phyloP scores from a whole-genome alignment of 192 early-diverging fungal genomes.

The Diversispora eburnea region DNA sequence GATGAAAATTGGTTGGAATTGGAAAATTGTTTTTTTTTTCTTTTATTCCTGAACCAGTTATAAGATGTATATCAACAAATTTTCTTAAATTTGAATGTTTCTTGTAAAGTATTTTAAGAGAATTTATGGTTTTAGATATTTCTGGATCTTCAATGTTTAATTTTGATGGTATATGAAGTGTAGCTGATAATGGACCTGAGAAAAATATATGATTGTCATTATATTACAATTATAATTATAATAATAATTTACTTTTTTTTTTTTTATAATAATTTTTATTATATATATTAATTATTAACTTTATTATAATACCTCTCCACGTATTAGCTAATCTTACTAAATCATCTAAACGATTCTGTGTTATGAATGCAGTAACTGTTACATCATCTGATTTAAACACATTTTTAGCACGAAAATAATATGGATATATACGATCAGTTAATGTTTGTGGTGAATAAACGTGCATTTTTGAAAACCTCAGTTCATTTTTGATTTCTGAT shows the following conservation, averaged over 20 bases:
- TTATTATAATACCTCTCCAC: slow-evolving; percentile 44
- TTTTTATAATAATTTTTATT: too few relatives aligned
- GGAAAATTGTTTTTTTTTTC: slow-evolving; percentile 26
- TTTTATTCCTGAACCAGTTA: slow-evolving; percentile 32
- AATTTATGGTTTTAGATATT: background rate
- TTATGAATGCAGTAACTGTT: slow-evolving; percentile 46
- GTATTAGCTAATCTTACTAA: slow-evolving; percentile 42
- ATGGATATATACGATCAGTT: slow-evolving; percentile 38
- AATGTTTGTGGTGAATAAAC: slow-evolving; percentile 31
- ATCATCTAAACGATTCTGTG: slow-evolving; percentile 44
- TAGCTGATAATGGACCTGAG: slow-evolving; percentile 51
- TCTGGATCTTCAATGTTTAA: slow-evolving; percentile 4
- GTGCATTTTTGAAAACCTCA: slow-evolving; percentile 39
- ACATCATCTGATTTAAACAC: slow-evolving; percentile 41
- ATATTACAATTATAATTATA: background rate
- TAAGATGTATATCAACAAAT: slow-evolving; percentile 48
- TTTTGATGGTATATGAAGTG: slow-evolving; percentile 40
- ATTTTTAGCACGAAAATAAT: slow-evolving; percentile 33
- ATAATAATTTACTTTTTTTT: too few relatives aligned
- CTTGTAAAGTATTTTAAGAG: slow-evolving; percentile 32
- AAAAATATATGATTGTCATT: background rate
- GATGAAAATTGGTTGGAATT: slow-evolving; percentile 45
- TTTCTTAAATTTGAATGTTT: slow-evolving; percentile 37
- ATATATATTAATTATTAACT: background rate
- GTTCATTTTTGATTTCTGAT: background rate